phyloP scores from a whole-genome alignment of 2,329 filamentous ascomycete species.

The Thelonectria rubi region DNA sequence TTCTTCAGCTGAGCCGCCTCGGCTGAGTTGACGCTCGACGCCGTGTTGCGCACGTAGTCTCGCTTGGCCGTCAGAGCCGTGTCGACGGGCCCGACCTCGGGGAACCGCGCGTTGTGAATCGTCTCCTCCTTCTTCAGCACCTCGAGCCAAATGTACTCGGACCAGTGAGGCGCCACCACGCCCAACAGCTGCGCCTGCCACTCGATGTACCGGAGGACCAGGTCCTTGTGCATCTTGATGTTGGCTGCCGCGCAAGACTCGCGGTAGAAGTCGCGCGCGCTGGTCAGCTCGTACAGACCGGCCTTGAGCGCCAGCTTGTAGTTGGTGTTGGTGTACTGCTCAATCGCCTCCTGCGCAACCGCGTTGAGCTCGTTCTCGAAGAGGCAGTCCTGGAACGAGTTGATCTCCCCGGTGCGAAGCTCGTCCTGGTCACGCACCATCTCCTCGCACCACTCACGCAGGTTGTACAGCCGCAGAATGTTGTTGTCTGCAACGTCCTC shows the following conservation, averaged over 20 bases:
- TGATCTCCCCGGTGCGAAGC: conserved; percentile 79
- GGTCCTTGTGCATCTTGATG: conserved; percentile 85
- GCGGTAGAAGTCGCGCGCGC: conserved; percentile 88
- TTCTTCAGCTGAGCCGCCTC: conserved; percentile 87
- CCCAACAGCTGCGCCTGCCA: conserved; percentile 84
- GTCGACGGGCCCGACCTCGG: conserved; percentile 69
- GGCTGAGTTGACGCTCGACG: conserved; percentile 80
- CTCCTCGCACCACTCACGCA: conserved; percentile 94
- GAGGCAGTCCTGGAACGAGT: conserved; percentile 84
- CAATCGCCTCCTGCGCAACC: conserved; percentile 78
- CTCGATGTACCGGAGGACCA: conserved; percentile 83
- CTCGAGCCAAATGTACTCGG: conserved; percentile 94
- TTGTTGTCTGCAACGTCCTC: conserved; percentile 93
- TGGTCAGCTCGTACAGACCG: conserved; percentile 89
- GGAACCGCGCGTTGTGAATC: conserved; percentile 75
- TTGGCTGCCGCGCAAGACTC: conserved; percentile 80
- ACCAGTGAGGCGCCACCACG: conserved; percentile 91
- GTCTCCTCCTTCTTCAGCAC: conserved; percentile 79
- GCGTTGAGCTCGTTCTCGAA: conserved; percentile 94
- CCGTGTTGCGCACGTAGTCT: conserved; percentile 80
- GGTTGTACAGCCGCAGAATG: conserved; percentile 82
- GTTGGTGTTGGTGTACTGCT: conserved; percentile 81
- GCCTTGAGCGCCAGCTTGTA: conserved; percentile 85
- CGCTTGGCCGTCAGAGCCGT: conserved; percentile 78
- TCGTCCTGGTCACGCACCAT: conserved; percentile 72